These are phyloP conservation scores for Linderina pennispora DNA, from an alignment of 192 early-diverging fungal genomes.

Conservation along the genomic window DNA sequence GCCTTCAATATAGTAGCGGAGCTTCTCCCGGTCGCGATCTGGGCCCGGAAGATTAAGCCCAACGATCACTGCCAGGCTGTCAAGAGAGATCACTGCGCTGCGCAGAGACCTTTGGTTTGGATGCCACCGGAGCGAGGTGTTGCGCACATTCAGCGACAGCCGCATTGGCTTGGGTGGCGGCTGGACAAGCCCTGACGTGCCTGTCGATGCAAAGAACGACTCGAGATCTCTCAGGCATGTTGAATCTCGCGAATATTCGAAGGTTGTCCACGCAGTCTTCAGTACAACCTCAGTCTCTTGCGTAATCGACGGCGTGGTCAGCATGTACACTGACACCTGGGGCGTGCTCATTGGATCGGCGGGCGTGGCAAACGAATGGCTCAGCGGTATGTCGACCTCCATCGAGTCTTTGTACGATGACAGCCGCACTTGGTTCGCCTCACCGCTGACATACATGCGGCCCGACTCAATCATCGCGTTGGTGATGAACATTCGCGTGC, in stretches of 20 bases:
- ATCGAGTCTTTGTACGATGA: slow-evolving; percentile 25
- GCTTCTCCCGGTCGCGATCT: slow-evolving; percentile 39
- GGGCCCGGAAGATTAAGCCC: slow-evolving; percentile 33
- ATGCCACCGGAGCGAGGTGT: slow-evolving; percentile 36
- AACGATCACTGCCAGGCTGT: slow-evolving; percentile 40
- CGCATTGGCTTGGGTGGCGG: slow-evolving; percentile 46
- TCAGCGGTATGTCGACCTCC: slow-evolving; percentile 32
- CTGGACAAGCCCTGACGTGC: slow-evolving; percentile 42
- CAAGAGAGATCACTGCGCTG: slow-evolving; percentile 35
- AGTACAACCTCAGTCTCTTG: slow-evolving; percentile 43
- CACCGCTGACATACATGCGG: slow-evolving; percentile 33
- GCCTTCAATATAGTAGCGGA: slow-evolving; percentile 43
- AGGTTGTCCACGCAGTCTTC: slow-evolving; percentile 41
- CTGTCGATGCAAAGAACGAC: slow-evolving; percentile 42
- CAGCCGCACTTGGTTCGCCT: slow-evolving; percentile 41
- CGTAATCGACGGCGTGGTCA: slow-evolving; percentile 35
- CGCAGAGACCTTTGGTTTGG: slow-evolving; percentile 20
- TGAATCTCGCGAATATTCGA: slow-evolving; percentile 34
- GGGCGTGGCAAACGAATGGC: slow-evolving; percentile 41
- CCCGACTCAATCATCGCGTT: slow-evolving; percentile 40
- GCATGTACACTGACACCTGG: slow-evolving; percentile 42
- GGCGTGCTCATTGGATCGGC: slow-evolving; percentile 38
- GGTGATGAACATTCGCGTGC: slow-evolving; percentile 40
- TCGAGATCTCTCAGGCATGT: slow-evolving; percentile 36
- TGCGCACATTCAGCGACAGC: slow-evolving; percentile 41